Conservation (phyloP, 179 eudicot genomes). For the Actinidia chinensis region DNA sequence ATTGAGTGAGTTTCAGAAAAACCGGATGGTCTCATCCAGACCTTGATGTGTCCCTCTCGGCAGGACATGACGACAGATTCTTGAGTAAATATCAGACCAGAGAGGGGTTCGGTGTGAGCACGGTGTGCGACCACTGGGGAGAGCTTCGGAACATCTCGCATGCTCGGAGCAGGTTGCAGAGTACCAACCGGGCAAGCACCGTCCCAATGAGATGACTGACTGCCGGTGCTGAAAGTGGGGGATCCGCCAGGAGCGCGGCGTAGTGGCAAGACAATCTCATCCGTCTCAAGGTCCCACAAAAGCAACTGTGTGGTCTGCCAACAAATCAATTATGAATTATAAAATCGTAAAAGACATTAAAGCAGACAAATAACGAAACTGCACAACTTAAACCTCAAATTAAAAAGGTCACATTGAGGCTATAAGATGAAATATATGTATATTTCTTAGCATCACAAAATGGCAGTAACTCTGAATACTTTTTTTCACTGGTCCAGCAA, state of each 20-base stretch:
- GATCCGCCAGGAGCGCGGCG: slow-evolving; percentile 82
- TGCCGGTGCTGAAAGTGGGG: slow-evolving; percentile 75
- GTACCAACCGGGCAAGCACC: slow-evolving; percentile 53
- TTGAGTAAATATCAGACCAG: slow-evolving; percentile 62
- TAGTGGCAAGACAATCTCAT: slow-evolving; percentile 78
- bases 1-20: slow-evolving; percentile 51
- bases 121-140: slow-evolving; percentile 78
- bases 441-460: background rate
- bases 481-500: slow-evolving; percentile 3
- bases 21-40: slow-evolving; percentile 66
- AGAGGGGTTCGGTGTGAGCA: slow-evolving; percentile 74
- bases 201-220: slow-evolving; percentile 88
- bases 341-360: background rate
- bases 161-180: slow-evolving; percentile 79
- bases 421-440: too few relatives aligned
- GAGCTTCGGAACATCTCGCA: slow-evolving; percentile 76
- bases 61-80: slow-evolving; percentile 66
- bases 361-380: background rate
- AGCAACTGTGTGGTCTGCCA: slow-evolving; percentile 80
- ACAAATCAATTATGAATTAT: background rate
- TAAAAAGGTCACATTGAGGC: background rate
- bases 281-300: slow-evolving; percentile 85
- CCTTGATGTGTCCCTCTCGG: slow-evolving; percentile 80
- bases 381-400: background rate
- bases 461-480: background rate